Evolutionary conservation across 164 flowering plant species (phyloP).

Genomic region (Warburgia ugandensis): DNA sequence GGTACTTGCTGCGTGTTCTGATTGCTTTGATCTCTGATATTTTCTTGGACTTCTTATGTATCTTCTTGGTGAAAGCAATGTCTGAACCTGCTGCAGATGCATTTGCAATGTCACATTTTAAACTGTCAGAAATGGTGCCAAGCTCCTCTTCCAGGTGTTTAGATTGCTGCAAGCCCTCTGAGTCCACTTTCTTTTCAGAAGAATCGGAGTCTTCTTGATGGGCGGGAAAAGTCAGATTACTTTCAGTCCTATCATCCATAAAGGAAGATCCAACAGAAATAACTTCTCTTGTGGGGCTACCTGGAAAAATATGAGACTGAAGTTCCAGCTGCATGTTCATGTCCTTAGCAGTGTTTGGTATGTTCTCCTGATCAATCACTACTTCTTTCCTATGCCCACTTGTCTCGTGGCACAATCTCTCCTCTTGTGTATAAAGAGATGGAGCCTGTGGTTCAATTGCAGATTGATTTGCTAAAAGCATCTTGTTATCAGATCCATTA

Average conservation of each 20-base stretch:
- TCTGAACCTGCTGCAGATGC: slow-evolving; percentile 9
- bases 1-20: slow-evolving; percentile 12
- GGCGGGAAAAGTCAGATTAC: slow-evolving; percentile 4
- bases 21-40: slow-evolving; percentile 42
- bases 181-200: slow-evolving; percentile 6
- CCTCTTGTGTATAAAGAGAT: neutral
- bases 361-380: neutral
- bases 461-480: neutral
- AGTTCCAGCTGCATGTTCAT: neutral
- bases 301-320: neutral
- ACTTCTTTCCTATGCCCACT: neutral
- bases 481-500: slow-evolving; percentile 4
- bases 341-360: neutral
- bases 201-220: slow-evolving; percentile 3
- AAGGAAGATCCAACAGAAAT: neutral
- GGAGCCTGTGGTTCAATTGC: neutral
- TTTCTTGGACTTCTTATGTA: slow-evolving; percentile 40
- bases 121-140: slow-evolving; percentile 21
- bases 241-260: slow-evolving; percentile 1
- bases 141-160: slow-evolving; percentile 13
- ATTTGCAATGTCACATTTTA: slow-evolving; percentile 12
- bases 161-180: slow-evolving; percentile 13
- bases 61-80: slow-evolving; percentile 25
- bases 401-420: neutral
- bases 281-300: neutral